Conservation (phyloP, 352 stramenopile species). For the Globisporangium nodosum region DNA sequence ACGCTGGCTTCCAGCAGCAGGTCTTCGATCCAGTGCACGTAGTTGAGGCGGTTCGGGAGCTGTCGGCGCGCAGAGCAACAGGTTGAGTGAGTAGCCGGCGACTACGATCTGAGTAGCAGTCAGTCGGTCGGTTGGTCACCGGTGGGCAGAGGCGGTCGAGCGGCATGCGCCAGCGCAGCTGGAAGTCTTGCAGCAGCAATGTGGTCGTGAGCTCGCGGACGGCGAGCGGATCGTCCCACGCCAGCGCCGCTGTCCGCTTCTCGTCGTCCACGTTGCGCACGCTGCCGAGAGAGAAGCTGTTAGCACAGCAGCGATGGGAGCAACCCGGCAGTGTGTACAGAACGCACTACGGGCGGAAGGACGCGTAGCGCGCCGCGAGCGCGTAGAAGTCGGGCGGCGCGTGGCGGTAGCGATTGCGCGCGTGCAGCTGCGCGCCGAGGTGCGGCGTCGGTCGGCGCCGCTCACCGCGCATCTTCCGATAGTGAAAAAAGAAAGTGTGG, state of each 20-base stretch:
- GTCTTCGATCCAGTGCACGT: constrained; percentile 95
- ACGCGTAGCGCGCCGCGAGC: constrained; percentile 51
- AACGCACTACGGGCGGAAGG: constrained; percentile 62
- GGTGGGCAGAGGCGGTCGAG: constrained; percentile 92
- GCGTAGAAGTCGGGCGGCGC: constrained; percentile 72
- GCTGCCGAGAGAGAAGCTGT: constrained; percentile 16
- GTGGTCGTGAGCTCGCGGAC: constrained; percentile 86
- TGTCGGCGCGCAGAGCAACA: constrained; percentile 15
- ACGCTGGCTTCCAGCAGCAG: constrained; percentile 58
- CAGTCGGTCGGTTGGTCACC: constrained; percentile 25
- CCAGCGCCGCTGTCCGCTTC: constrained; percentile 46
- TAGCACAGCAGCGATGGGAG: neutral
- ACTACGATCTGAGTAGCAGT: neutral
- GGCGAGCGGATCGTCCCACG: constrained; percentile 77
- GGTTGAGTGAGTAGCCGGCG: neutral
- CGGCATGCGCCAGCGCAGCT: constrained; percentile 87
- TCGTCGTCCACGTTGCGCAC: constrained; percentile 56
- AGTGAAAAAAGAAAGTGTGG: too few relatives aligned
- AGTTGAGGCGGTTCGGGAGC: constrained; percentile 91
- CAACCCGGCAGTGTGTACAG: neutral
- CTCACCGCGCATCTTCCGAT: constrained; percentile 28
- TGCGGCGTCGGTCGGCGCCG: constrained; percentile 50
- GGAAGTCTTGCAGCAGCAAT: constrained; percentile 90
- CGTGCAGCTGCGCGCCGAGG: constrained; percentile 56
- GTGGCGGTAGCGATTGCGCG: constrained; percentile 69